Base-by-base conservation (phyloP, 164 flowering plant genomes). In the Vitis rotundifolia region DNA sequence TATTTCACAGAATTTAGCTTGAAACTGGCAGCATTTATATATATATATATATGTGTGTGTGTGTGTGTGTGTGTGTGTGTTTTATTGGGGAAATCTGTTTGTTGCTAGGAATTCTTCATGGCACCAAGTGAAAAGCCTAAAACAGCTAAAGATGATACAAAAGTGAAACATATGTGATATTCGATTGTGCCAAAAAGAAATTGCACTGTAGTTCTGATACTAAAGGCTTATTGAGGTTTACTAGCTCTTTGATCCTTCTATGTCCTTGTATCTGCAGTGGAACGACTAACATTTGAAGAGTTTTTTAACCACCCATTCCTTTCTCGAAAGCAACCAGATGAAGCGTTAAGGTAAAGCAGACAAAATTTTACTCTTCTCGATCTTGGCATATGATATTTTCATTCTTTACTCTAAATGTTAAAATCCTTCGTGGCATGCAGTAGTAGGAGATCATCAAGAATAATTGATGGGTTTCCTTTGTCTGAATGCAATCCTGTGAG, bases 211-310 rank as follows among this genome's bases (percentile, higher is more conserved):
- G 44, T 31, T 31, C 44, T 31, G 44, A 31, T 31, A 31, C 44
- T 26, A 12, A 14, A 31, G 28, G 16, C 48, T 44, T 66, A 49
- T 19, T 37, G 26, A 54, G 5, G 8, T 60, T 47, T 19, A 22
- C 8, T 22, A 14, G 3, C 29, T 2, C 10, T 11, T 65, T 31
- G 5, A 31, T 48, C 49, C n/a, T 67, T 11, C 14, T 22, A 61
- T 63, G 15, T 68, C 57, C n/a, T 67, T 75, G 31, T 66, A 57
- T 73, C 63, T 76, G 44, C 91, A 96, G 99, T 93, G 82, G 98
- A 93, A 76, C 84, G 98, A 51, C 70, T 96, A 71, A 93, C 99
- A 69, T 96, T 93, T 82, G 99, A 93, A 60, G 99, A 96, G 79
- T 91, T 96, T 66, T 96, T 96, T 70, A 93, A 87, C 79, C 99